Conservation (phyloP, 2,329 filamentous ascomycete species). For the Exophiala dermatitidis region DNA sequence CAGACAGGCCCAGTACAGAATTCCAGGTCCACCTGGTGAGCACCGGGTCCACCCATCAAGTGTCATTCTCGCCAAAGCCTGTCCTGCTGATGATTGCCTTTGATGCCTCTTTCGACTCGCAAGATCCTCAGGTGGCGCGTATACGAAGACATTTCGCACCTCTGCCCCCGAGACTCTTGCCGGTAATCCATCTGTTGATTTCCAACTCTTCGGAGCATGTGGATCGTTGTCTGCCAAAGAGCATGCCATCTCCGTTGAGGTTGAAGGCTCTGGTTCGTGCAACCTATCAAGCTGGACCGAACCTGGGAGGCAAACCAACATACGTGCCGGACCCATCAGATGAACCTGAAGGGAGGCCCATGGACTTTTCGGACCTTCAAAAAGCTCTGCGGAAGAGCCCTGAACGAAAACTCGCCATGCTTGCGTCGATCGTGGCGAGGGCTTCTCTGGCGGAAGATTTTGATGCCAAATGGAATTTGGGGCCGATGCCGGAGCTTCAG, state of each 20-base stretch:
- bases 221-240: slow-evolving; percentile 36
- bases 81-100: slow-evolving; percentile 36
- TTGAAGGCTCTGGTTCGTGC: slow-evolving; percentile 25
- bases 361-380: slow-evolving; percentile 31
- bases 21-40: slow-evolving; percentile 32
- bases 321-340: slow-evolving; percentile 22
- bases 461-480: slow-evolving; percentile 34
- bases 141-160: slow-evolving; percentile 33
- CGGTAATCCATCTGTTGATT: slow-evolving; percentile 40
- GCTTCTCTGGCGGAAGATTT: slow-evolving; percentile 34
- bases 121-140: slow-evolving; percentile 35
- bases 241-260: slow-evolving; percentile 20
- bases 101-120: slow-evolving; percentile 38
- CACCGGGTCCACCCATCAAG: slow-evolving; percentile 33
- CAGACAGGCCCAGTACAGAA: slow-evolving; percentile 22
- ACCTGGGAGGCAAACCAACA: slow-evolving; percentile 21
- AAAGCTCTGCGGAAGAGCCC: slow-evolving; percentile 29
- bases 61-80: slow-evolving; percentile 32
- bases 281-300: slow-evolving; percentile 21
- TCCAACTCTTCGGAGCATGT: slow-evolving; percentile 44
- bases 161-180: slow-evolving; percentile 32
- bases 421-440: slow-evolving; percentile 15
- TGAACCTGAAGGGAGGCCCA: slow-evolving; percentile 18
- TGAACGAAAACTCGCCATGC: slow-evolving; percentile 17
- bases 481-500: slow-evolving; percentile 34